These are phyloP conservation scores for Boletus rubropictus DNA, from an alignment of 768 basidiomycete species.

Conservation along the genomic window DNA sequence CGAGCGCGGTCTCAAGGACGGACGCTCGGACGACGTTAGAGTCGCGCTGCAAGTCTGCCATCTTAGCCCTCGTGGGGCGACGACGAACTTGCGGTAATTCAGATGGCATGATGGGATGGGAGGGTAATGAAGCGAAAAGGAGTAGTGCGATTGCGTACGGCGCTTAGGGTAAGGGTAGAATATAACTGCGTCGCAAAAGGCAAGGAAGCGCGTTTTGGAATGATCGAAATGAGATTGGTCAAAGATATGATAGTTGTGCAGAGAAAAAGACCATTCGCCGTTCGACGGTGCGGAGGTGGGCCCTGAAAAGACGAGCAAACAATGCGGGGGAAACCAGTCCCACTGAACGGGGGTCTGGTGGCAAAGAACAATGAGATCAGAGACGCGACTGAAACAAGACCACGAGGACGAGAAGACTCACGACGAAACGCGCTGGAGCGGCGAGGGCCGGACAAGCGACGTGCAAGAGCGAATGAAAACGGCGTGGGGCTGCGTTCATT, in stretches of 20 bases:
- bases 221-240: slow-evolving; percentile 13
- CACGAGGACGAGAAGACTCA: slow-evolving; percentile 3
- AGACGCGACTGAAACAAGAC: background rate
- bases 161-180: slow-evolving; percentile 1
- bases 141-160: slow-evolving; percentile 6
- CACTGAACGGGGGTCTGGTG: slow-evolving; percentile 3
- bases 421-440: slow-evolving; percentile 5
- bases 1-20: slow-evolving; percentile 65
- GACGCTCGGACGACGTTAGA: slow-evolving; percentile 63
- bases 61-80: slow-evolving; percentile 25
- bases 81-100: slow-evolving; percentile 20
- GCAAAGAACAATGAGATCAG: background rate
- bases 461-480: slow-evolving; percentile 5
- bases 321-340: slow-evolving; percentile 17
- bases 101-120: slow-evolving; percentile 17
- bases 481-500: background rate
- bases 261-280: slow-evolving; percentile 23
- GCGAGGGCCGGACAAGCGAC: slow-evolving; percentile 5
- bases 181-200: slow-evolving; percentile 1
- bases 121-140: slow-evolving; percentile 13
- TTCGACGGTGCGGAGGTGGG: slow-evolving; percentile 4
- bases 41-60: slow-evolving; percentile 32
- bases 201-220: slow-evolving; percentile 6
- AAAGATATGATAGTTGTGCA: slow-evolving; percentile 4
- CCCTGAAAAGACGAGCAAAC: slow-evolving; percentile 1